Base-by-base conservation (phyloP, 768 basidiomycete species). In the Collybiopsis confluens region DNA sequence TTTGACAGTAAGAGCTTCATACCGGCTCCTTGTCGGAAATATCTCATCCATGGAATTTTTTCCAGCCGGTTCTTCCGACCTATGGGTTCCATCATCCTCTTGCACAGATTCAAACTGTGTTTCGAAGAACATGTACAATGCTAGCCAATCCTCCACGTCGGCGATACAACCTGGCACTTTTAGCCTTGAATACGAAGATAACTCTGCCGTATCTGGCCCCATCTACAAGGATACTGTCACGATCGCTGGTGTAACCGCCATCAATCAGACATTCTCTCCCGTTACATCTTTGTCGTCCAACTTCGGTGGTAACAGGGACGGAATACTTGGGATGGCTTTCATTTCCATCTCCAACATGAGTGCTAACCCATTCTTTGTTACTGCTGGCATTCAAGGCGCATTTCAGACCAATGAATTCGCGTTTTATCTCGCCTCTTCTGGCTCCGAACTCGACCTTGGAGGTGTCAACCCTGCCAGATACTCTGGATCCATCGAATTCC, bases 361-460 rank as follows among this genome's bases (percentile, higher is more conserved):
- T 43, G 35, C 35, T 2, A 58, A 62, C 20, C 69, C 76, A 2
- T 68, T 73, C 58, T 76, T 78, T 60, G 66, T 72, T 55, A 74
- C 69, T 4, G 70, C 78, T 49, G 48, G 74, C 36, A 58, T 63
- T 2, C 62, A 71, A 23, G 68, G 65, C 16, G 54, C 58, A 23
- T 62, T 70, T 9, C 40, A 65, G 3, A 57, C 68, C 23, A 62
- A 68, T 44, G 64, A 70, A 41, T 81, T 82, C 56, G 70, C 71
- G 18, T 73, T 82, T 58, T 71, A 75, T 44, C 70, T 81, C 46
- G 61, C 72, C 15, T 62, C 72, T 8, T 27, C 63, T 33, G 64
- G 64, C n/a, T 71, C 75, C 20, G 78, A 81, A 63, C 73, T 85
- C 23, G 75, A 66, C 54, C 65, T 85, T 44, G 82, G 82, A 16